These are phyloP conservation scores for Iris pallida DNA, from an alignment of 116 monocot genomes.

Conservation along the genomic window DNA sequence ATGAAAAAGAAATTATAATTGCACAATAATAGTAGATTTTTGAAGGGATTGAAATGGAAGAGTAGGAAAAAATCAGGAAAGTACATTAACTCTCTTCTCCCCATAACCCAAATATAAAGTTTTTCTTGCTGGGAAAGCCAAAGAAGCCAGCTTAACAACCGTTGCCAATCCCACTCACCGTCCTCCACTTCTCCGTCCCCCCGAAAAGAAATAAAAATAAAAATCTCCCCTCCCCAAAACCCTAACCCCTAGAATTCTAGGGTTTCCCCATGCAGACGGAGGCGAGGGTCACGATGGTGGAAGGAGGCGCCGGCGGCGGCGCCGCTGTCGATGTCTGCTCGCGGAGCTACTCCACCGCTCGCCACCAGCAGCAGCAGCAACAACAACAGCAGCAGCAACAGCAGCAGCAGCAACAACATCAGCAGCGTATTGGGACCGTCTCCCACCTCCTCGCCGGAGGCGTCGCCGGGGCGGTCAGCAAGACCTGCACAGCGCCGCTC, in stretches of 20 bases:
- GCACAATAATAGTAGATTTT: too few relatives aligned
- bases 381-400: slow-evolving; percentile 7
- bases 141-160: too few relatives aligned
- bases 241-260: neutral
- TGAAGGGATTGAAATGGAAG: too few relatives aligned
- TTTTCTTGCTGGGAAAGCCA: too few relatives aligned
- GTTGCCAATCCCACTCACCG: too few relatives aligned
- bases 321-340: slow-evolving; percentile 7
- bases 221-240: neutral
- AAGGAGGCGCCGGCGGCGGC: slow-evolving; percentile 13
- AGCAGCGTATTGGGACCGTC: slow-evolving; percentile 48
- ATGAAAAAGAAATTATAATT: too few relatives aligned
- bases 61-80: too few relatives aligned
- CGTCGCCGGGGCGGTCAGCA: slow-evolving; percentile 79
- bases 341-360: slow-evolving; percentile 11
- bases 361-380: neutral
- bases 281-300: slow-evolving; percentile 33
- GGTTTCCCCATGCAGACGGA: slow-evolving; percentile 26
- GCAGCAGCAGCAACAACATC: slow-evolving; percentile 35
- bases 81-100: too few relatives aligned
- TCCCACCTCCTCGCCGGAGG: slow-evolving; percentile 67
- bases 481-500: slow-evolving; percentile 86
- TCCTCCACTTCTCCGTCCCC: too few relatives aligned
- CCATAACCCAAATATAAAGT: too few relatives aligned
- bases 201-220: too few relatives aligned